Evolutionary conservation across 768 basidiomycete species (phyloP), one percentile per base, ranked within the genome.

Genomic region (Solioccasus polychromus): DNA sequence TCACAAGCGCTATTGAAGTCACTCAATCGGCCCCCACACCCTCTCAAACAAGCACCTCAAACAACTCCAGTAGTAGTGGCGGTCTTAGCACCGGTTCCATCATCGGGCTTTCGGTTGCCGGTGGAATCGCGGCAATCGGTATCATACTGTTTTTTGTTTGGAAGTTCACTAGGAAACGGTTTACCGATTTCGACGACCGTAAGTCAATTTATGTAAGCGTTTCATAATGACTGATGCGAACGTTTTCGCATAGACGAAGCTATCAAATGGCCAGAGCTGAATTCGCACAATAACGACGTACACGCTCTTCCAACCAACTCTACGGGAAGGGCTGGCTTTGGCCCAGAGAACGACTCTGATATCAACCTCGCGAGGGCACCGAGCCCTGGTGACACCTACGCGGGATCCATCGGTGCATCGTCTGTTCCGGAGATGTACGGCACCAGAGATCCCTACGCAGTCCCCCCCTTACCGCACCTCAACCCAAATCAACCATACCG

Each of bases 221-320:
- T 50, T 46, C 51, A 49, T 37, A 10, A 14, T 7, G 12, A 34
- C 18, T 50, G 40, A 50, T 42, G 41, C 8, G 20, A 42, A 24
- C 18, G 25, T 32, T 9, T 50, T 30, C 28, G 30, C 35, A 36
- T 59, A 89, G 87, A 76, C 55, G 87, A 89, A 67, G 86, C 86
- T 17, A 92, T 92, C 68, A 91, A 91, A 67, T 92, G 90, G 90
- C 90, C 90, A 3, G 90, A 92, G 57, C 76, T 91, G 29, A 88
- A 90, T 62, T 66, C 78, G 2, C 87, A 88, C 52, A 74, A 67
- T 25, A 42, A 34, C 22, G 79, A 80, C 50, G 71, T 75, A 5
- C 80, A 83, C 45, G 75, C 88, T 14, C 72, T 89, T 8, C 88
- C 88, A 17, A 79, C 83, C 1, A 71, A 79, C 44, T 76, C 79